Percentiles rank a stretch among this genome's conserved stretches.
Evolutionary conservation across 2,329 filamentous ascomycete species (phyloP).

Genomic region (Ophiobolus disseminans): DNA sequence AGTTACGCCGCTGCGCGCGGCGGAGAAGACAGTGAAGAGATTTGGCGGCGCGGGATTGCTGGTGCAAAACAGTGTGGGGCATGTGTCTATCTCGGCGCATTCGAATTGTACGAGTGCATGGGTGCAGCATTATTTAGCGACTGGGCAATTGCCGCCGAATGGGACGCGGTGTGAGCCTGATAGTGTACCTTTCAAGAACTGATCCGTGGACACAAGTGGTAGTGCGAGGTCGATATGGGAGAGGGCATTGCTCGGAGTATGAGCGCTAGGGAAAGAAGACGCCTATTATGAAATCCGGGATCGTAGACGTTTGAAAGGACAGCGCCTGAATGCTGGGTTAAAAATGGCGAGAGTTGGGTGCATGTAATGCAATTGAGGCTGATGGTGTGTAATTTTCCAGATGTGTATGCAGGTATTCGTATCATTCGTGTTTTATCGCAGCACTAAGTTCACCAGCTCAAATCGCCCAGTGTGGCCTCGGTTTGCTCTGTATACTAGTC

Average conservation of each 20-base stretch:
- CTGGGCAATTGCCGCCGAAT: slow-evolving; percentile 10
- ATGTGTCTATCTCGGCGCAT: slow-evolving; percentile 1
- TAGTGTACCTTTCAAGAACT: background rate
- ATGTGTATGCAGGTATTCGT: too few relatives aligned
- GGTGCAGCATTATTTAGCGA: slow-evolving; percentile 14
- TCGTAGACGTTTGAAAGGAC: too few relatives aligned
- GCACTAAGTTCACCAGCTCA: slow-evolving; percentile 9
- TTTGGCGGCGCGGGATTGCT: slow-evolving; percentile 21
- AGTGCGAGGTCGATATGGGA: too few relatives aligned
- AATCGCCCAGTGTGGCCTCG: slow-evolving; percentile 33
- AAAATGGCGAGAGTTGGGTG: too few relatives aligned
- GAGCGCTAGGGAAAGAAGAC: too few relatives aligned
- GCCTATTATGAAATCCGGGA: too few relatives aligned
- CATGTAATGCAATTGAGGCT: too few relatives aligned
- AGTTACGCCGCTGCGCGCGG: slow-evolving; percentile 14
- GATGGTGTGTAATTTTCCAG: too few relatives aligned
- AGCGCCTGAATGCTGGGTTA: too few relatives aligned
- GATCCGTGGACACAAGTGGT: too few relatives aligned
- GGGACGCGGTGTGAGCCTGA: slow-evolving; percentile 14
- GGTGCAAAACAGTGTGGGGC: slow-evolving; percentile 10
- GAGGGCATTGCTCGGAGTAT: too few relatives aligned
- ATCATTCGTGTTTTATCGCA: too few relatives aligned
- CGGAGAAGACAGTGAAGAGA: slow-evolving; percentile 17
- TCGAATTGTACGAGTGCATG: slow-evolving; percentile 18
- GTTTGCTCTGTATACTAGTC: slow-evolving; percentile 30